Evolutionary conservation across 345 rosid species (phyloP).

Genomic region (Pistacia integerrima): DNA sequence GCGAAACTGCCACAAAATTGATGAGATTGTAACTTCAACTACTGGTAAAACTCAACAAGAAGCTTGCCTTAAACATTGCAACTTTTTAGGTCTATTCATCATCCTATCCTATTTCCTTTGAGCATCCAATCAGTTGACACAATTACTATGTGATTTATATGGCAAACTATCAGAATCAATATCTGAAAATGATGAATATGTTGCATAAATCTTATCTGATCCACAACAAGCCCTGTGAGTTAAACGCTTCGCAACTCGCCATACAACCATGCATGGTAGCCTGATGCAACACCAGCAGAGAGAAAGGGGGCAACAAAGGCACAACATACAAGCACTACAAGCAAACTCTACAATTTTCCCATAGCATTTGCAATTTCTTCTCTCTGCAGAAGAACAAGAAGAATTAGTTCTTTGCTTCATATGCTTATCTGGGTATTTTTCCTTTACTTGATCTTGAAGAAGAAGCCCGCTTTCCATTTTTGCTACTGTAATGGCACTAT

Average conservation of each 20-base stretch:
- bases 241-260: slow-evolving; percentile 38
- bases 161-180: slow-evolving; percentile 44
- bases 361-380: slow-evolving; percentile 19
- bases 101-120: slow-evolving; percentile 7
- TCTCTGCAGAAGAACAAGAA: slow-evolving; percentile 6
- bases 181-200: slow-evolving; percentile 79
- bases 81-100: neutral
- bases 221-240: slow-evolving; percentile 34
- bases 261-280: slow-evolving; percentile 61
- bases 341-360: slow-evolving; percentile 41
- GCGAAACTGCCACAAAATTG: neutral
- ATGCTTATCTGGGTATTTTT: neutral
- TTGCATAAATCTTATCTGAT: slow-evolving; percentile 35
- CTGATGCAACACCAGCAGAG: slow-evolving; percentile 54
- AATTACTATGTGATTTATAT: neutral
- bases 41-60: neutral
- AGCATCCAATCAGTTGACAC: neutral
- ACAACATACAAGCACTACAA: slow-evolving; percentile 59
- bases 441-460: slow-evolving; percentile 1
- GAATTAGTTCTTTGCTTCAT: slow-evolving; percentile 12
- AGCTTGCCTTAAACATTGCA: neutral
- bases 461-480: slow-evolving; percentile 4
- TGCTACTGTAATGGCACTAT: neutral
- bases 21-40: neutral
- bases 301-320: slow-evolving; percentile 64